Percentiles rank a stretch among this genome's conserved stretches.
These are phyloP conservation scores for Rasamsonia emersonii DNA, from an alignment of 2,329 filamentous ascomycete species.

Conservation along the genomic window DNA sequence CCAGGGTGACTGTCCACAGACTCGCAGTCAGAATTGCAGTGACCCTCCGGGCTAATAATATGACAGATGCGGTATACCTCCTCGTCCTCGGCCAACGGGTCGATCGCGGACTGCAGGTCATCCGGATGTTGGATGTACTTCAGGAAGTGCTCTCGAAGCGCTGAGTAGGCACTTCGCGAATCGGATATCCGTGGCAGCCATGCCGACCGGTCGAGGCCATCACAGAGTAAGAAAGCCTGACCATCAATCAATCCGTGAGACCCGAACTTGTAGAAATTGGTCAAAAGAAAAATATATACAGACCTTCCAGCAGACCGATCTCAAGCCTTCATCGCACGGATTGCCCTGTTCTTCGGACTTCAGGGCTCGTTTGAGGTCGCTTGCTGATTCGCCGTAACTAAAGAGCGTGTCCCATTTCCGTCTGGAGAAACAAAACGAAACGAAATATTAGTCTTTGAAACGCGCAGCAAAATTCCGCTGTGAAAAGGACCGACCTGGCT, in stretches of 20 bases:
- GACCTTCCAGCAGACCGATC: slow-evolving; percentile 91
- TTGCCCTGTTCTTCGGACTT: slow-evolving; percentile 51
- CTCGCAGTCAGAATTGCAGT: slow-evolving; percentile 14
- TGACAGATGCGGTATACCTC: slow-evolving; percentile 40
- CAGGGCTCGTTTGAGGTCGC: slow-evolving; percentile 58
- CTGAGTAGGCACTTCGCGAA: slow-evolving; percentile 64
- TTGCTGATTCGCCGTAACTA: slow-evolving; percentile 43
- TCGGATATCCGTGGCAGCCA: slow-evolving; percentile 63
- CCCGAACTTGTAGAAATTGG: slow-evolving; percentile 1
- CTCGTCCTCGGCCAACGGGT: slow-evolving; percentile 79
- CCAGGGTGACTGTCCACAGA: slow-evolving; percentile 68
- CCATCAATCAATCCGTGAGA: slow-evolving; percentile 1
- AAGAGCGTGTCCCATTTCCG: slow-evolving; percentile 60
- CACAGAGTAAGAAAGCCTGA: slow-evolving; percentile 73
- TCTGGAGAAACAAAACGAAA: slow-evolving; percentile 40
- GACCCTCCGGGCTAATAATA: slow-evolving; percentile 30
- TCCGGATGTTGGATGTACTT: slow-evolving; percentile 79
- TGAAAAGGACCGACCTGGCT: slow-evolving; percentile 36
- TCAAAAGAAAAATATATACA: slow-evolving; percentile 10
- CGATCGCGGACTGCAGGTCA: slow-evolving; percentile 62
- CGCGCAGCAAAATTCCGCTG: background rate
- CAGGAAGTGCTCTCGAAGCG: slow-evolving; percentile 64
- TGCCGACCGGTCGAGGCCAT: slow-evolving; percentile 52
- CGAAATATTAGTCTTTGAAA: slow-evolving; percentile 1
- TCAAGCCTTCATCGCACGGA: slow-evolving; percentile 62